Evolutionary conservation across 2,329 filamentous ascomycete genomes (phyloP), one percentile per base, ranked within the genome.

Genomic region (Stagonosporopsis cucurbitacearum): DNA sequence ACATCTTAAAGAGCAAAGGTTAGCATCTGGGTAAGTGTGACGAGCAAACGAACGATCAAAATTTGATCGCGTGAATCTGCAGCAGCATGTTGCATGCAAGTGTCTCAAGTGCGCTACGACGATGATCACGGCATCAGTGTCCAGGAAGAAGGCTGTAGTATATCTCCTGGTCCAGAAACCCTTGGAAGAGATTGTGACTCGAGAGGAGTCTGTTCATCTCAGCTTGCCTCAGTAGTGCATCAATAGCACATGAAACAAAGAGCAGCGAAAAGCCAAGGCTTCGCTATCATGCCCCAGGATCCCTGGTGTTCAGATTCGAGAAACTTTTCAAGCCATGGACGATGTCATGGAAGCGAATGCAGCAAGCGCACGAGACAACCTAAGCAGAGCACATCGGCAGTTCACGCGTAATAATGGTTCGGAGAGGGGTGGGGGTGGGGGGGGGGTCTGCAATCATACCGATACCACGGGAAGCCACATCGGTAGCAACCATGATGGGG

Each of bases 401-500:
- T 83, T 83, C 82, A 85, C 84, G 84, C 83, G 72, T 70, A 81
- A 79, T 79, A 82, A 72, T 71, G 64, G 50, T 64, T 63, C 68
- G 62, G 68, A 78, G 62, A 72, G 60, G 67, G 78, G 60, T 72
- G 62, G 66, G 68, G 78, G 60, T 71, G 62, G 66, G 71, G 72
- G 73, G 79, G 78, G 81, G 79, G 78, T 80, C 81, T 81, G 84
- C 82, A 86, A 90, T 94, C 92, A 96, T 96, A 97, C 95, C 95
- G 82, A 99, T 97, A 92, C 95, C 95, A 93, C 95, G 95, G 77
- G 95, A 98, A 82, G 95, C 95, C 81, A 99, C 95, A 76, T 98
- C 95, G 67, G 95, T 99, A 82, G 95, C 95, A 82, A 99, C 95
- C 93, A 99, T 96, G 87, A 99, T 96, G 77, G 95, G 95, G 82